These are phyloP conservation scores for Eucalyptus decipiens DNA, from an alignment of 345 rosid species.

Conservation along the genomic window DNA sequence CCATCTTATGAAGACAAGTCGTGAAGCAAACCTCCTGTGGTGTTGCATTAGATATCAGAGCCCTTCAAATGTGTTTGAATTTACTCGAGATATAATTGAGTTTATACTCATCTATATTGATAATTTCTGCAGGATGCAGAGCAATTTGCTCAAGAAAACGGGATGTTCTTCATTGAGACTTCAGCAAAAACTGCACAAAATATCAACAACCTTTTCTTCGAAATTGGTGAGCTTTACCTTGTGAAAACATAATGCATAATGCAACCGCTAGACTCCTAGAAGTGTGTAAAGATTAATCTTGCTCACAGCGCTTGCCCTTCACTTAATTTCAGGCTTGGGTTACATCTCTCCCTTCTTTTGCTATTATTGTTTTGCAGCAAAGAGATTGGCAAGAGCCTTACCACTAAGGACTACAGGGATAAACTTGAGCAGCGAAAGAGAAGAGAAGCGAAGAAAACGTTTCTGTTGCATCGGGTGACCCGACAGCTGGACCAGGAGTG, in stretches of 20 bases:
- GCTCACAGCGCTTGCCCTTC: not conserved
- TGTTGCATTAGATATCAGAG: not conserved
- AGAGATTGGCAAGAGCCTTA: conserved; percentile 28
- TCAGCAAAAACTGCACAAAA: conserved; percentile 33
- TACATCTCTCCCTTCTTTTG: not conserved
- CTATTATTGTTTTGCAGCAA: conserved; percentile 22
- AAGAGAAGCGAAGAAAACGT: conserved; percentile 14
- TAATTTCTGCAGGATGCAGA: conserved; percentile 16
- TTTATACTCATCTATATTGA: not conserved
- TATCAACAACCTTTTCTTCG: conserved; percentile 25
- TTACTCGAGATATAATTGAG: not conserved
- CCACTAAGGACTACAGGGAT: conserved; percentile 24
- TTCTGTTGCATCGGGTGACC: conserved; percentile 37
- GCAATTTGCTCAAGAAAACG: conserved; percentile 26
- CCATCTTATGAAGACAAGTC: not conserved
- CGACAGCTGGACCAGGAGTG: not conserved
- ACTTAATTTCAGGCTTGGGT: not conserved
- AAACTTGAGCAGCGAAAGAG: conserved; percentile 18
- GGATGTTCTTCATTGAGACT: conserved; percentile 31
- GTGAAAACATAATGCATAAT: not conserved
- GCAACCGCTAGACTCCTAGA: not conserved
- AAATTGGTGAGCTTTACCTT: conserved; percentile 11
- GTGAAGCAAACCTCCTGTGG: not conserved
- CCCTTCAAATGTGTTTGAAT: not conserved
- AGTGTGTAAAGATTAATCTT: not conserved